Base-by-base conservation (phyloP, 768 basidiomycete species). In the Cyclocybe aegerita region DNA sequence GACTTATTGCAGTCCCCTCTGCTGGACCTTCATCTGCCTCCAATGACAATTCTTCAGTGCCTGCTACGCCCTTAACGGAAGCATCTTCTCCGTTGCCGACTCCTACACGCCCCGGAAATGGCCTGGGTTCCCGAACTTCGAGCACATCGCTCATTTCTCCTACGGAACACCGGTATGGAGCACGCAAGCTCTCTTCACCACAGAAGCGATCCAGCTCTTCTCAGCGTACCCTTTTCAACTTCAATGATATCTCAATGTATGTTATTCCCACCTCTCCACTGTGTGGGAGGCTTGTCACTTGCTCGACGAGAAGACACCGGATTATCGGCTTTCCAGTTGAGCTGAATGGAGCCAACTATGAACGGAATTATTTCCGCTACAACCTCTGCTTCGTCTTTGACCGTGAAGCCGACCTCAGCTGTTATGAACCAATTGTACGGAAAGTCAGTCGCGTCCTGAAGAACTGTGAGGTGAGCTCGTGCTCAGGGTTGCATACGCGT, bases 301-400 rank as follows among this genome's bases (percentile, higher is more conserved):
- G 90, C 56, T 80, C 92, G 8, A 90, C 90, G 0, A 80, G 80
- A 39, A 82, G 79, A 32, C 87, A 92, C 65, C 86, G 93, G 51
- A 85, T 99, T 48, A 86, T 97, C 43, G 96, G 96, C 1, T 93
- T 95, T 62, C 97, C 97, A 2, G 85, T 92, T 39, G 81, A 88
- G 54, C 73, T 94, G 45, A 75, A 77, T 44, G 89, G 83, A 33
- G 23, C 5, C 23, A 81, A 76, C 56, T 97, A 98, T 63, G 76
- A 82, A 49, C 79, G 96, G 23, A 89, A 94, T 62, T 92, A 88
- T 66, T 95, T 97, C 68, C 79, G 88, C 55, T 98, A 90, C 70
- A 98, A 98, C 65, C 71, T 98, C 23, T 98, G 95, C 68, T 97
- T 98, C 66, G 96, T 98, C 3, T 99, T 99, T 67, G 89, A 93